phyloP scores from a whole-genome alignment of 805 yeast species.

The Candida rishiriensis region DNA sequence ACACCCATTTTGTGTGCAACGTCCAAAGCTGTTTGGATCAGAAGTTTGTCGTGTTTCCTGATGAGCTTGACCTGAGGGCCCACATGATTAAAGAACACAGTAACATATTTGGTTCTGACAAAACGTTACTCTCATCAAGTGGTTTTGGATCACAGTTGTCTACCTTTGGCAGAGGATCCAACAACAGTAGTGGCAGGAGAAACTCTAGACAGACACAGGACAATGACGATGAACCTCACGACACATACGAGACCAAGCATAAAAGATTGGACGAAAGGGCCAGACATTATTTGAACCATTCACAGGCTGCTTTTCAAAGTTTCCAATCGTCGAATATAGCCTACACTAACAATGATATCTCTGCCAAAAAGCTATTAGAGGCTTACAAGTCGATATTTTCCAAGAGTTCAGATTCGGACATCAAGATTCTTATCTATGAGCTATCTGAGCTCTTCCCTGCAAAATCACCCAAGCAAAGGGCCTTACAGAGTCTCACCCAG shows the following conservation, averaged over 20 bases:
- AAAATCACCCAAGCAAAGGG: conserved; percentile 40
- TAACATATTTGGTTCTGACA: conserved; percentile 44
- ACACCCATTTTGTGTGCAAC: conserved; percentile 71
- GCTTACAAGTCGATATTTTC: conserved; percentile 48
- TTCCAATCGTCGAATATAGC: conserved; percentile 47
- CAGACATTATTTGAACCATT: conserved; percentile 64
- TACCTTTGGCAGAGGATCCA: conserved; percentile 38
- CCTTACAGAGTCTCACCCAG: conserved; percentile 29
- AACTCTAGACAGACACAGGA: background rate
- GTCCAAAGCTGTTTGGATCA: conserved; percentile 78
- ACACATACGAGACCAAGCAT: conserved; percentile 45
- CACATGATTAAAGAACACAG: conserved; percentile 86
- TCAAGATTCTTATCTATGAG: conserved; percentile 55
- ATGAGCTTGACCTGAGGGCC: conserved; percentile 79
- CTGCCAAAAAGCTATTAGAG: conserved; percentile 43
- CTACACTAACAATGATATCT: conserved; percentile 42
- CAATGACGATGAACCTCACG: conserved; percentile 24
- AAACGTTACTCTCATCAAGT: conserved; percentile 33
- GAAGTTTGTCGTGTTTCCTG: conserved; percentile 87
- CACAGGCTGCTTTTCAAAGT: conserved; percentile 38
- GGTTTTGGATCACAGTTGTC: conserved; percentile 46
- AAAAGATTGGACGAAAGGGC: conserved; percentile 80
- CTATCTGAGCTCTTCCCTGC: conserved; percentile 51
- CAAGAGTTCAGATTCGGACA: conserved; percentile 39
- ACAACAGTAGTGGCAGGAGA: conserved; percentile 13